A percentile compares a stretch with the other conserved stretches of the same genome.
phyloP scores from a whole-genome alignment of 225 moss, liverwort and hornwort genomes.

The Lunularia cruciata region DNA sequence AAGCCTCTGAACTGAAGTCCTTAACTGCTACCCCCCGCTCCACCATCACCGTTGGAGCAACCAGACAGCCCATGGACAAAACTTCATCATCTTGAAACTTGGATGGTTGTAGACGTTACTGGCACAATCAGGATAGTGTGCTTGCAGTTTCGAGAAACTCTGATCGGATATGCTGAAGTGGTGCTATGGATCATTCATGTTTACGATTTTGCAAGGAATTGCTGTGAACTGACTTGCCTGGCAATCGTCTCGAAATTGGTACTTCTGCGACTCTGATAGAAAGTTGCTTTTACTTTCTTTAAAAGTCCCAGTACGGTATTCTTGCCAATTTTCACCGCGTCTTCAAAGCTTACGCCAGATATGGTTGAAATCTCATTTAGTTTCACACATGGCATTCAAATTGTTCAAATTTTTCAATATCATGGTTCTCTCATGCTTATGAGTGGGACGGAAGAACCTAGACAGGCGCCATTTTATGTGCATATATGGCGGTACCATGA shows the following conservation, averaged over 20 bases:
- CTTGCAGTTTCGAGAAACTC: conserved; percentile 23
- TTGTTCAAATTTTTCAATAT: conserved; percentile 8
- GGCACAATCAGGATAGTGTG: conserved; percentile 6
- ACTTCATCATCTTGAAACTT: conserved; percentile 10
- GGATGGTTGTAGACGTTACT: conserved; percentile 12
- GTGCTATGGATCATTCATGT: conserved; percentile 17
- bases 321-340: conserved; percentile 4
- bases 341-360: conserved; percentile 5
- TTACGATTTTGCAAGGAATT: conserved; percentile 9
- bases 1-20: conserved; percentile 16
- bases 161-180: neutral
- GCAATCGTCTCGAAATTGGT: conserved; percentile 7
- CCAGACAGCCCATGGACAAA: conserved; percentile 1
- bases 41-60: neutral
- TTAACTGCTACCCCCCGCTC: conserved; percentile 9
- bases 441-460: conserved; percentile 24
- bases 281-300: conserved; percentile 1
- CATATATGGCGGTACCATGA: conserved; percentile 16
- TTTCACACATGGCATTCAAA: conserved; percentile 5
- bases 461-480: conserved; percentile 1
- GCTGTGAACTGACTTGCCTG: conserved; percentile 14
- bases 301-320: neutral
- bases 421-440: conserved; percentile 22
- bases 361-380: conserved; percentile 18
- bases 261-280: neutral